phyloP scores from a whole-genome alignment of 2,329 filamentous ascomycete genomes.

The Alternaria viburni region DNA sequence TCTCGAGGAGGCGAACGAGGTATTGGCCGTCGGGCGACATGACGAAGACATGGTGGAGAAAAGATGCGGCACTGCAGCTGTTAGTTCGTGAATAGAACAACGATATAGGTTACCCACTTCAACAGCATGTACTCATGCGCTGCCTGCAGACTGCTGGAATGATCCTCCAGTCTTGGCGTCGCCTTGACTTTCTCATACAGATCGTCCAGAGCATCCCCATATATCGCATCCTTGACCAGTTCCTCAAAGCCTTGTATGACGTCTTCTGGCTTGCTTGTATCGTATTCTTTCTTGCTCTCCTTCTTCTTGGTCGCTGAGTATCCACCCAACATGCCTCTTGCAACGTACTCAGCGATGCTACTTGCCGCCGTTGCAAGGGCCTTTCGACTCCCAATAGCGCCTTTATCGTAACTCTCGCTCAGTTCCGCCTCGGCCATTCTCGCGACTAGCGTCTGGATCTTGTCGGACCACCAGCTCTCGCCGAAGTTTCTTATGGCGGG shows the following conservation, averaged over 20 bases:
- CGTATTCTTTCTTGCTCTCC: conserved; percentile 56
- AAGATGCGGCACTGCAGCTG: conserved; percentile 67
- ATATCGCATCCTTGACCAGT: conserved; percentile 69
- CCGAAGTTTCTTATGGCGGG: conserved; percentile 71
- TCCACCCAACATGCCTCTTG: conserved; percentile 70
- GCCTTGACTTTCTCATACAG: conserved; percentile 67
- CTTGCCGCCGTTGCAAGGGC: conserved; percentile 75
- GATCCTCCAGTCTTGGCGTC: conserved; percentile 68
- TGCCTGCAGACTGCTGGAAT: conserved; percentile 67
- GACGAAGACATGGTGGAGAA: conserved; percentile 76
- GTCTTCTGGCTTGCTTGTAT: conserved; percentile 65
- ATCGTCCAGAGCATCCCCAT: conserved; percentile 70
- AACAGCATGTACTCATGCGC: conserved; percentile 72
- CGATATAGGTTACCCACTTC: conserved; percentile 69
- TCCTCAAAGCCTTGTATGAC: conserved; percentile 71
- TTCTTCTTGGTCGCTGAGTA: conserved; percentile 53
- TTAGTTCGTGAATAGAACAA: background rate
- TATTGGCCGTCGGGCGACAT: conserved; percentile 78
- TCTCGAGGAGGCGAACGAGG: conserved; percentile 72
- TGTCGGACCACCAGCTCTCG: conserved; percentile 52
- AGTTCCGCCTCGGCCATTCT: conserved; percentile 69
- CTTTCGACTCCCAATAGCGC: conserved; percentile 74
- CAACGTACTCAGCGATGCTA: conserved; percentile 71
- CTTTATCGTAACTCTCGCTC: conserved; percentile 84
- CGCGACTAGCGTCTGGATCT: conserved; percentile 42